These are phyloP conservation scores for Pichia californica DNA, from an alignment of 805 yeast species.

Conservation along the genomic window DNA sequence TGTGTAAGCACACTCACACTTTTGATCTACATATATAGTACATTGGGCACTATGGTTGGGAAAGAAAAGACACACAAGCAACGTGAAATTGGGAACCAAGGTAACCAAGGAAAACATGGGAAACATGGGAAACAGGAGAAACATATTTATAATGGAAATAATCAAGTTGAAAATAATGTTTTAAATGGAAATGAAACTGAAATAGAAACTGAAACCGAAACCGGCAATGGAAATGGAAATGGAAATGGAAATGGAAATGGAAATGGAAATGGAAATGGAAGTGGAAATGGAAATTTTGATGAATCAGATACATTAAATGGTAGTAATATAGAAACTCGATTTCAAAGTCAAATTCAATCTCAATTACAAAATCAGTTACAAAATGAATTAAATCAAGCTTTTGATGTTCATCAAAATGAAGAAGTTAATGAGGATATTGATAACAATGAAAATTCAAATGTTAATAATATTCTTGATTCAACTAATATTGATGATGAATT, in stretches of 20 bases:
- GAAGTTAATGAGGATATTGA: neutral
- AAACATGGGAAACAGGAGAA: too few species aligned
- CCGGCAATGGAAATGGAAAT: too few species aligned
- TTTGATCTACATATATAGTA: too few species aligned
- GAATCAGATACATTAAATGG: neutral
- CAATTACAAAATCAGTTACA: conserved; percentile 8
- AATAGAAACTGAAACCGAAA: too few species aligned
- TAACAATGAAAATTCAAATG: too few species aligned
- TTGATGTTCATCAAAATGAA: neutral
- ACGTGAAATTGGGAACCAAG: neutral
- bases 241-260: neutral
- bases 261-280: neutral
- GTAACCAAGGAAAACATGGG: too few species aligned
- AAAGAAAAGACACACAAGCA: neutral
- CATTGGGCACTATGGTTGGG: neutral
- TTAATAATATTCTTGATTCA: conserved; percentile 5
- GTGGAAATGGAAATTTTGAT: neutral
- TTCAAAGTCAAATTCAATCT: conserved; percentile 9
- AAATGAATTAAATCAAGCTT: neutral
- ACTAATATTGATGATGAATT: conserved; percentile 15
- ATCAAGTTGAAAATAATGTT: neutral
- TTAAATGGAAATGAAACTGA: neutral
- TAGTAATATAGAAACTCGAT: conserved; percentile 4
- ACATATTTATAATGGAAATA: neutral
- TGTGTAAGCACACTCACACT: too few species aligned